Percentiles rank a stretch among this genome's conserved stretches.
Conservation (phyloP, 2,329 filamentous ascomycete genomes). For the Neofusicoccum sp. region DNA sequence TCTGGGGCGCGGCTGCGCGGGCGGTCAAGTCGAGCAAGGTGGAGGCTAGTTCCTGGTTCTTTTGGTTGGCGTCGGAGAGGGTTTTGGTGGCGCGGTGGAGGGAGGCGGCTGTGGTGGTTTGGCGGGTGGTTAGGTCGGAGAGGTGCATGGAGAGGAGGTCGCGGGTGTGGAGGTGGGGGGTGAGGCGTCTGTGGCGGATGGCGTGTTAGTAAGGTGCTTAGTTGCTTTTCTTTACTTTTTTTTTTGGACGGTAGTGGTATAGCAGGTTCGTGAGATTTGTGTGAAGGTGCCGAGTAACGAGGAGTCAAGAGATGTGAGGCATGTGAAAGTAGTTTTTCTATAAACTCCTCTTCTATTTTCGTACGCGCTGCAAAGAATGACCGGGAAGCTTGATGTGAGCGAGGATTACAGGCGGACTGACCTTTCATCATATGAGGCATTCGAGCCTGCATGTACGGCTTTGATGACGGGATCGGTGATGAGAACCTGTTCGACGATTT, state of each 20-base stretch:
- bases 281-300: no score
- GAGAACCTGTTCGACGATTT: conserved; percentile 66
- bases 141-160: conserved; percentile 66
- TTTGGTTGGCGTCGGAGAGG: conserved; percentile 54
- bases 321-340: background rate
- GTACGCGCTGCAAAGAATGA: background rate
- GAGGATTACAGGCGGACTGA: conserved; percentile 30
- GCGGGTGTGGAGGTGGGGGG: conserved; percentile 64
- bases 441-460: conserved; percentile 68
- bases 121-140: conserved; percentile 57
- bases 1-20: conserved; percentile 37
- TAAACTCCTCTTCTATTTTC: no score
- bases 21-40: conserved; percentile 63
- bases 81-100: conserved; percentile 59
- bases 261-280: no score
- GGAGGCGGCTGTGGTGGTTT: conserved; percentile 52
- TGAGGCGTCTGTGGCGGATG: conserved; percentile 56
- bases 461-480: conserved; percentile 74
- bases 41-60: conserved; percentile 63
- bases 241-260: no score
- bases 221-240: background rate
- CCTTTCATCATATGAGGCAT: conserved; percentile 67
- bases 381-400: background rate
- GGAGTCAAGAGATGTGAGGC: no score
- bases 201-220: conserved; percentile 25